Evolutionary conservation across 345 rosid species (phyloP), one percentile per base, ranked within the genome.

Genomic region (Eucalyptus regnans): DNA sequence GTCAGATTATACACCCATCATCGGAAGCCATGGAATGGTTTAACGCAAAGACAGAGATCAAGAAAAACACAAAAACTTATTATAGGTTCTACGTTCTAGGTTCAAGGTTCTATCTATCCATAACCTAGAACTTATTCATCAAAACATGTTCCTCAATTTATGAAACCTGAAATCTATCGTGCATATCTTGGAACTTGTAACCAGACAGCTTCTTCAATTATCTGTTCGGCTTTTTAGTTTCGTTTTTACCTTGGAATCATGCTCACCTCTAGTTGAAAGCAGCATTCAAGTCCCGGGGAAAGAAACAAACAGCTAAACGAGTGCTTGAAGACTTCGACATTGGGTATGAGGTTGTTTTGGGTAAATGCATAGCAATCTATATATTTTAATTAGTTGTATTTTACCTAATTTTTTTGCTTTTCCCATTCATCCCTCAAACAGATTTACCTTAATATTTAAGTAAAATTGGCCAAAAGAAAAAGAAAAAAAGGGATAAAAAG

Each of bases 261-360:
- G 10, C 2, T 8, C 10, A 52, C 58, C 58, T 4, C 58, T 52
- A 52, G 5, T 52, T 52, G 58, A 52, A 52, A 56, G 12, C 62
- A 9, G 1, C 29, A 56, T 23, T 56, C 12, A 22, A 56, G 62
- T 23, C 62, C 3, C 62, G 3, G 23, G 3, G 6, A 25, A 56
- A 56, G 10, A 52, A 52, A 52, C 58, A 52, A 18, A 56, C 0
- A 0, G 9, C 62, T 25, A 56, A 56, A 23, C 13, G 0, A 56
- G 62, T 56, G 62, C 6, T 56, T 25, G 29, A 56, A 22, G 62
- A 23, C 62, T 23, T 56, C 1, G 0, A 56, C 29, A 25, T 56
- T 23, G 29, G 29, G 12, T 56, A 9, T 56, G 29, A 56, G 6
- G 62, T 56, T 56, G 62, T 56, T 22, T 56, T 56, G 62, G 29